Percentiles rank a stretch among this genome's conserved stretches.
These are phyloP conservation scores for Novymonas esmeraldas DNA, from an alignment of 208 protist species.

Conservation along the genomic window DNA sequence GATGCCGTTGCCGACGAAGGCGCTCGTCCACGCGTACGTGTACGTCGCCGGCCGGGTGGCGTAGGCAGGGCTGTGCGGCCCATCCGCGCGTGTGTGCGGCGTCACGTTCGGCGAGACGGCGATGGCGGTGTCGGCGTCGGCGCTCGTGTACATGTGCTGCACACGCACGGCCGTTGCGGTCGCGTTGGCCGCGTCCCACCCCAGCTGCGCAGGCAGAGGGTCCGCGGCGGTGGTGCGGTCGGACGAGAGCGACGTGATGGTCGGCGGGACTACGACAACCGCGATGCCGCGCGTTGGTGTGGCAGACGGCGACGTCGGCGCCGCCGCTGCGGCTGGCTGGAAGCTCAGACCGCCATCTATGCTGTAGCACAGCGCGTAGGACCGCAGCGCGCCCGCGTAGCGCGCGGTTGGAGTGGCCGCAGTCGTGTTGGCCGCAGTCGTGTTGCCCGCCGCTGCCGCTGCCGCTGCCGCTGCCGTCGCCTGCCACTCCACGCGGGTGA, in stretches of 20 bases:
- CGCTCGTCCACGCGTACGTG: conserved; percentile 34
- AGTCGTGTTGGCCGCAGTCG: not conserved
- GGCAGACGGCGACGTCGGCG: not conserved
- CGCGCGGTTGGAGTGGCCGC: not conserved
- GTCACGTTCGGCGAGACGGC: not conserved
- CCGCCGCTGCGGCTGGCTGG: conserved; percentile 22
- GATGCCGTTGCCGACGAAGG: conserved; percentile 58
- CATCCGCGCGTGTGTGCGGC: too few species aligned
- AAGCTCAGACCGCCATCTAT: conserved; percentile 62
- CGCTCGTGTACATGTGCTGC: conserved; percentile 24
- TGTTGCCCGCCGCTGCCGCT: not conserved
- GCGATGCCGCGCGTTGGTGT: conserved; percentile 4
- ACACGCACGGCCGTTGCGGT: conserved; percentile 20
- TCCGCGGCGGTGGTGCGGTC: conserved; percentile 10
- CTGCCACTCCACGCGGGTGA: conserved; percentile 32
- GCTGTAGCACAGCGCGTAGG: conserved; percentile 64
- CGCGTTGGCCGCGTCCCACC: conserved; percentile 7
- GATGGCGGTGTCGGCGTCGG: conserved; percentile 5
- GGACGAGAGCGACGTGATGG: conserved; percentile 24
- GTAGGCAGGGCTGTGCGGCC: too few species aligned
- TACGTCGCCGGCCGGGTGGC: conserved; percentile 40
- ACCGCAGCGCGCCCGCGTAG: not conserved
- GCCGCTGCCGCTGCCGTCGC: too few species aligned
- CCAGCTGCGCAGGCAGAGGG: conserved; percentile 4
- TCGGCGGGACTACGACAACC: conserved; percentile 31